Evolutionary conservation across 495 filamentous ascomycete genomes (phyloP), one percentile per base, ranked within the genome.

Genomic region (Thermochaetoides thermophila): DNA sequence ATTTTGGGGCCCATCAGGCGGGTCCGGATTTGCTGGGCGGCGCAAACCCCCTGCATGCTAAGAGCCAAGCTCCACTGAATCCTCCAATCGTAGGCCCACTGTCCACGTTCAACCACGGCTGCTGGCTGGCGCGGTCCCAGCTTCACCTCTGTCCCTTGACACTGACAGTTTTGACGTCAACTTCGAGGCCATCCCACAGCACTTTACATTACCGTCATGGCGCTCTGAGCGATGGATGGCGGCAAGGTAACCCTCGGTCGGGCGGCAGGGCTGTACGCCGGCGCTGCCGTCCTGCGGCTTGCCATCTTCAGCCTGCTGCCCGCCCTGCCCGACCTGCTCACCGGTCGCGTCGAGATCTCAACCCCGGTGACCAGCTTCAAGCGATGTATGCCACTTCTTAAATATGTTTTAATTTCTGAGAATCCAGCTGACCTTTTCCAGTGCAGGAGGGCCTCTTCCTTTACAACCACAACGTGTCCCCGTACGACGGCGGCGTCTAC

Each of bases 331-430:
- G 76, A 85, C 45, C 64, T 94, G 34, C 65, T 97, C 38, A 85
- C 83, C 7, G 83, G 78, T 36, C 77, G 89, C 51, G 89, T 95
- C 38, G 89, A 97, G 66, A 76, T 97, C 38, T 95, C 89, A 17
- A 97, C 89, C 3, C 85, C 89, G 12, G 80, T 96, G 17, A 94
- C 80, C 37, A 94, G 89, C 69, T 97, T 93, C 71, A 97, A 95
- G 63, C 74, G 91, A 72, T 60, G 85, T 92, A 64, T 57, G 78
- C 24, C 6, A n/a, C n/a, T n/a, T n/a, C 11, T 24, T 24, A 6
- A 11, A 24, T 24, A 11, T 11, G 6, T 24, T 24, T 11, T 24
- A 11, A 24, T 20, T 34, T 19, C 34, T 2, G 14, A 17, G 8
- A 9, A 5, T 23, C 17, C 17, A 5, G 28, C 31, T 38, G 29